These are phyloP conservation scores for Phytophthora kernoviae DNA, from an alignment of 352 stramenopile genomes.

Conservation along the genomic window DNA sequence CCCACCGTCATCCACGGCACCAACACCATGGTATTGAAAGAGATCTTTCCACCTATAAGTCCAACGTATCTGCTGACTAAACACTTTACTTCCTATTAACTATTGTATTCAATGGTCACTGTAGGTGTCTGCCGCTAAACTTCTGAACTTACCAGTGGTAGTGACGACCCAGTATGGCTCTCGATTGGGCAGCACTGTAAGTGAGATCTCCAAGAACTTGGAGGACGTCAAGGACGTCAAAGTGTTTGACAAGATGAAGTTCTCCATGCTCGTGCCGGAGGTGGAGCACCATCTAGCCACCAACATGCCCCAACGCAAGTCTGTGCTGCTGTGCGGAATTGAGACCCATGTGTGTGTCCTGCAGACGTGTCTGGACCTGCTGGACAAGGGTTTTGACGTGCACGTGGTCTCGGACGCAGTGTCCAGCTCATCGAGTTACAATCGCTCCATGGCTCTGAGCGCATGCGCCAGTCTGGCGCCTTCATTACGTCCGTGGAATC, in stretches of 20 bases:
- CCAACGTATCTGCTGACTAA: conserved; percentile 4
- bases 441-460: conserved; percentile 93
- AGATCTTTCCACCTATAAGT: not conserved
- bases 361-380: conserved; percentile 96
- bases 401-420: conserved; percentile 97
- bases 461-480: conserved; percentile 93
- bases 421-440: conserved; percentile 88
- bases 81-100: not conserved
- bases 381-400: conserved; percentile 96
- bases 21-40: conserved; percentile 56
- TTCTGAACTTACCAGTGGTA: conserved; percentile 92
- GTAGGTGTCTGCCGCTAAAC: conserved; percentile 66
- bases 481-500: conserved; percentile 97
- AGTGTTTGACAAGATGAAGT: conserved; percentile 98
- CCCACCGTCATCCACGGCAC: conserved; percentile 90
- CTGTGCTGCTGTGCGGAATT: conserved; percentile 96
- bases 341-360: conserved; percentile 95
- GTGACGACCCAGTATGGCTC: conserved; percentile 97
- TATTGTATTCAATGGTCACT: not conserved
- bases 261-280: conserved; percentile 97
- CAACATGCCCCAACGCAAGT: conserved; percentile 59
- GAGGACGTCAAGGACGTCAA: conserved; percentile 46
- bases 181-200: conserved; percentile 91
- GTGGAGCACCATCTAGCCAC: conserved; percentile 79
- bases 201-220: conserved; percentile 72